A percentile compares a stretch with the other conserved stretches of the same genome.
phyloP scores from a whole-genome alignment of 2,329 filamentous ascomycete genomes.

The Xylariales sp. region DNA sequence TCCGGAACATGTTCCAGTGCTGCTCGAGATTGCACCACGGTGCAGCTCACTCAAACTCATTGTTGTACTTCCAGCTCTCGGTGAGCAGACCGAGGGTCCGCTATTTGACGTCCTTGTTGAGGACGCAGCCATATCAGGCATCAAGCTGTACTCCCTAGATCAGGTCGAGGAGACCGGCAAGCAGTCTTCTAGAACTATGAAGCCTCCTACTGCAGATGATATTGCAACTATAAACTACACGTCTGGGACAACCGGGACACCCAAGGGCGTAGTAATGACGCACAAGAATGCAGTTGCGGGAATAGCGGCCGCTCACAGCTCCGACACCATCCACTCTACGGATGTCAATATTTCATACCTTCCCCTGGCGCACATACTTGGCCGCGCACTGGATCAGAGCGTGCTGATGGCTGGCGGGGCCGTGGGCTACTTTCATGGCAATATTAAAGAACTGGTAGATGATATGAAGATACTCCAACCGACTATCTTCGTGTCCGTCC shows the following conservation, averaged over 20 bases:
- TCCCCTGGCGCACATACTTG: slow-evolving; percentile 90
- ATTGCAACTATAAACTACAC: slow-evolving; percentile 89
- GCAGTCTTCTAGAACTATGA: slow-evolving; percentile 63
- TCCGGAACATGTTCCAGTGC: slow-evolving; percentile 72
- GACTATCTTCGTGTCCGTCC: slow-evolving; percentile 81
- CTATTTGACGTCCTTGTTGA: slow-evolving; percentile 75
- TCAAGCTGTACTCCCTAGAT: slow-evolving; percentile 73
- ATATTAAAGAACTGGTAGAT: slow-evolving; percentile 80
- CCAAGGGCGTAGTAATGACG: slow-evolving; percentile 79
- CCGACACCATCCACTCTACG: slow-evolving; percentile 41
- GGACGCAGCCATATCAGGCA: slow-evolving; percentile 68
- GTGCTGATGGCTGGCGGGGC: slow-evolving; percentile 66
- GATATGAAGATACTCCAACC: slow-evolving; percentile 86
- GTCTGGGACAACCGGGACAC: slow-evolving; percentile 76
- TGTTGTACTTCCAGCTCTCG: slow-evolving; percentile 76
- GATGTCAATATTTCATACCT: slow-evolving; percentile 82
- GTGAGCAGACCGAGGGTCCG: slow-evolving; percentile 71
- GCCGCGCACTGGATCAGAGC: slow-evolving; percentile 75
- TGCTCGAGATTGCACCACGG: slow-evolving; percentile 74
- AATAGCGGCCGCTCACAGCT: slow-evolving; percentile 55
- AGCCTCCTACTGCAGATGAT: slow-evolving; percentile 69
- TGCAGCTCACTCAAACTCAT: slow-evolving; percentile 82
- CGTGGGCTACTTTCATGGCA: slow-evolving; percentile 92
- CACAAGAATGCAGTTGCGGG: slow-evolving; percentile 78
- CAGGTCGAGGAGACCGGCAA: slow-evolving; percentile 80